phyloP scores from a whole-genome alignment of 2,329 filamentous ascomycete genomes.

The Leptographium radiaticola region DNA sequence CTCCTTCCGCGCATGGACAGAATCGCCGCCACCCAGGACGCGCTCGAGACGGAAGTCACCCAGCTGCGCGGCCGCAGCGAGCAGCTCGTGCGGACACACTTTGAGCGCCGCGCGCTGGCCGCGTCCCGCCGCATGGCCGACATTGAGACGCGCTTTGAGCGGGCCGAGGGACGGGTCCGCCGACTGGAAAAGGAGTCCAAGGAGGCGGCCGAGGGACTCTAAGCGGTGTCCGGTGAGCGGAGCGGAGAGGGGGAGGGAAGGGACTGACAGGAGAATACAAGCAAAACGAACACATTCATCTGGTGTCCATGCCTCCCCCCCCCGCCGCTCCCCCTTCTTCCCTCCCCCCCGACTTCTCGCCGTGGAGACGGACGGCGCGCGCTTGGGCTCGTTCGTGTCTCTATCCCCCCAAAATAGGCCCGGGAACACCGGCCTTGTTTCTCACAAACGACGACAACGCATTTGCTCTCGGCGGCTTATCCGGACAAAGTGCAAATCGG shows the following conservation, averaged over 20 bases:
- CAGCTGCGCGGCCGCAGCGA: slow-evolving; percentile 53
- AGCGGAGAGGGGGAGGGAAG: too few species aligned
- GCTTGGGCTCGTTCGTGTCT: too few species aligned
- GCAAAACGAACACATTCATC: too few species aligned
- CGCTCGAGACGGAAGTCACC: slow-evolving; percentile 49
- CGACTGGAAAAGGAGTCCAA: slow-evolving; percentile 48
- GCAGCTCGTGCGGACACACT: slow-evolving; percentile 53
- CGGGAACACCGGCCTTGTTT: background rate
- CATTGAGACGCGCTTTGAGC: slow-evolving; percentile 54
- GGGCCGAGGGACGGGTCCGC: slow-evolving; percentile 51
- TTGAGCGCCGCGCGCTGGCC: slow-evolving; percentile 56
- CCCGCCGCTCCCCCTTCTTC: too few species aligned
- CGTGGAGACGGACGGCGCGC: too few species aligned
- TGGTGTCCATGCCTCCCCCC: too few species aligned
- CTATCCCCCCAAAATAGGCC: too few species aligned
- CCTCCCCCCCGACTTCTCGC: too few species aligned
- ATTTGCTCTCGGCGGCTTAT: too few species aligned
- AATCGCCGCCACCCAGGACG: slow-evolving; percentile 44
- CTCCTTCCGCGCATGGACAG: slow-evolving; percentile 50
- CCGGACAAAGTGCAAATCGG: too few species aligned
- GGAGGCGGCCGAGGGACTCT: slow-evolving; percentile 9
- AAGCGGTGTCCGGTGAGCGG: too few species aligned
- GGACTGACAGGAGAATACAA: background rate
- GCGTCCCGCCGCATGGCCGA: slow-evolving; percentile 58
- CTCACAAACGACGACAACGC: too few species aligned